Evolutionary conservation across 352 stramenopile genomes (phyloP).

Genomic region (Phytophthora melonis): DNA sequence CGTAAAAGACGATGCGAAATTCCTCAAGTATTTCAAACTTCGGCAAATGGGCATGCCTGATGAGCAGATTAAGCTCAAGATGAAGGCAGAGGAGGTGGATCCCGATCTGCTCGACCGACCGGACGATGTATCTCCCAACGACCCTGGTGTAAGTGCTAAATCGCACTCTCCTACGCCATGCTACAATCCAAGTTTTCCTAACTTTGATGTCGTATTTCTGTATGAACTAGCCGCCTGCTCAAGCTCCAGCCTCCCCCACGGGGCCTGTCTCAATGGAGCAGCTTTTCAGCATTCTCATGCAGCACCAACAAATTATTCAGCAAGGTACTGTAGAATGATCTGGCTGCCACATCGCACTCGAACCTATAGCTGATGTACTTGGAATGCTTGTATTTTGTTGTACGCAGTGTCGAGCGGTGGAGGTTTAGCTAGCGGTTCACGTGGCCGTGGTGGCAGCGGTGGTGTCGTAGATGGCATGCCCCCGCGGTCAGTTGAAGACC

Average conservation of each 20-base stretch:
- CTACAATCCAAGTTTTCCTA: background rate
- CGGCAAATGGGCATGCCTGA: constrained; percentile 82
- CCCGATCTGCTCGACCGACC: constrained; percentile 70
- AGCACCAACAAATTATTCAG: constrained; percentile 90
- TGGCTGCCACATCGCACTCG: no score
- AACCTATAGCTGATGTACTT: no score
- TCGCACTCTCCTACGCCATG: background rate
- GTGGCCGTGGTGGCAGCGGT: constrained; percentile 28
- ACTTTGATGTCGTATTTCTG: constrained; percentile 5
- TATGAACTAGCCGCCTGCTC: constrained; percentile 46
- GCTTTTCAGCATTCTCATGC: constrained; percentile 88
- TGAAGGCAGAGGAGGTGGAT: constrained; percentile 75
- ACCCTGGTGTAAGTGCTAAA: constrained; percentile 66
- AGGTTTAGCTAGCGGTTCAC: constrained; percentile 28
- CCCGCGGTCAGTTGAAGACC: constrained; percentile 73
- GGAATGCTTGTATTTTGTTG: background rate
- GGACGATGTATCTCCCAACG: constrained; percentile 82
- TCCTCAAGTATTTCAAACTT: constrained; percentile 89
- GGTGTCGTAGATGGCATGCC: constrained; percentile 23
- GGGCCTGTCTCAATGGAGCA: constrained; percentile 86
- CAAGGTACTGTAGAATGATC: constrained; percentile 51
- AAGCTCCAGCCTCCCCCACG: constrained; percentile 32
- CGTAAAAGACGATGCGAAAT: constrained; percentile 78
- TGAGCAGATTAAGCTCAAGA: constrained; percentile 88
- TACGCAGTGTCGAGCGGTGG: constrained; percentile 57